These are phyloP conservation scores for Tylopilus balloui DNA, from an alignment of 768 basidiomycete species.

Conservation along the genomic window DNA sequence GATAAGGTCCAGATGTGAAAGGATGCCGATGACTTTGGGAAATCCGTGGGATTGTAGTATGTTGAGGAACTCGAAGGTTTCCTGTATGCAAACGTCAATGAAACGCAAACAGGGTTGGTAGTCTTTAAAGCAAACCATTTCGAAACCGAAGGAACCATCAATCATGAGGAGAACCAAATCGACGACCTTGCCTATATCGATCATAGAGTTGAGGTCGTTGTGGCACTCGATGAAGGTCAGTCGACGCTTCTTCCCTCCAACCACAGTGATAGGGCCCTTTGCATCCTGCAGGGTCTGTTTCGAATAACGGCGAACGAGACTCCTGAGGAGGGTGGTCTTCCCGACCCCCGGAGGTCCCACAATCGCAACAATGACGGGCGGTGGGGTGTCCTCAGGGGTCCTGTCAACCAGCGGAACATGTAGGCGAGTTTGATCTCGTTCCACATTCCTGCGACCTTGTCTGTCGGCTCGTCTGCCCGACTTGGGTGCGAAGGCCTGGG, in stretches of 20 bases:
- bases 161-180: conserved; percentile 97
- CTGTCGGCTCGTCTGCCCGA: conserved; percentile 87
- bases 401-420: conserved; percentile 96
- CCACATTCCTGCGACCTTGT: conserved; percentile 86
- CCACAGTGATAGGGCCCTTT: conserved; percentile 91
- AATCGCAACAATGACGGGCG: conserved; percentile 90
- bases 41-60: conserved; percentile 96
- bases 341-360: conserved; percentile 97
- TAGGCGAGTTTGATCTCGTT: conserved; percentile 88
- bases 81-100: conserved; percentile 45
- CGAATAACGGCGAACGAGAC: conserved; percentile 85
- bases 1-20: conserved; percentile 95
- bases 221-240: conserved; percentile 98
- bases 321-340: conserved; percentile 90
- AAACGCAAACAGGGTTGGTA: background rate
- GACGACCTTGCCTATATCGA: conserved; percentile 95
- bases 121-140: conserved; percentile 67
- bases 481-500: conserved; percentile 82
- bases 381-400: conserved; percentile 86
- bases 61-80: conserved; percentile 98
- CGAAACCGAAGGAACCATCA: conserved; percentile 96
- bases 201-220: conserved; percentile 97
- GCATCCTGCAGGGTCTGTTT: conserved; percentile 89
- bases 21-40: conserved; percentile 95
- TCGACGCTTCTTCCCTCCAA: conserved; percentile 87